Base-by-base conservation (phyloP, 2,329 filamentous ascomycete species). In the Colletotrichum neosansevieriae region DNA sequence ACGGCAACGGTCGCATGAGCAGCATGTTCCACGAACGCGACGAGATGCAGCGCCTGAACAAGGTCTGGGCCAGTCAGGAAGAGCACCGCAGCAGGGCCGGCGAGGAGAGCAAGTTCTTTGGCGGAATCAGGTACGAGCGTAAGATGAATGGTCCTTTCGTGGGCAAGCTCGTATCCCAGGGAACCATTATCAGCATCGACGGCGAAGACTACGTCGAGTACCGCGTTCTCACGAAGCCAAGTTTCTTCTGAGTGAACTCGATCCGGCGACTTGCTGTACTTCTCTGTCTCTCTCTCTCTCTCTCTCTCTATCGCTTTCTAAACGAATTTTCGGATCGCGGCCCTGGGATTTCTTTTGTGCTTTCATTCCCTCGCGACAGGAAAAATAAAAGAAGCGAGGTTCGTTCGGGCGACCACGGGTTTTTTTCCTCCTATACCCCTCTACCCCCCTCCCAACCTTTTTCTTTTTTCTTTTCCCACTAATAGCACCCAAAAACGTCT, bases 141-240 rank as follows among this genome's bases (percentile, higher is more conserved):
- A 90, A 89, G 77, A 76, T 82, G 36, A 88, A 78, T 4, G 89
- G 89, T 0, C 87, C 88, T 0, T 90, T 91, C 67, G 81, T 84
- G 70, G 88, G 88, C 24, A 89, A 89, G 74, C 83, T 90, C n/a
- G 88, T 89, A 34, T 88, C 86, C 53, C 84, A 87, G 68, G 86
- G 88, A 5, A 85, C 84, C 10, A 87, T 91, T 21, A 84, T 91
- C 72, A 89, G 80, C 54, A 91, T 91, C 67, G 88, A 91, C 67
- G 89, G 88, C 21, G 88, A 91, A 74, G 89, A 91, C 70, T 91
- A 88, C 69, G 88, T 91, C 38, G 89, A 91, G 75, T 91, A 91
- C 71, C 84, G 88, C 2, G 87, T 91, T 1, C 82, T 91, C 29
- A 89, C 86, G 1, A 90, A 89, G 77, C 87, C 88, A 0, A 85